A percentile compares a stretch with the other conserved stretches of the same genome.
These are phyloP conservation scores for Clarireedia monteithiana DNA, from an alignment of 2,329 filamentous ascomycete genomes.

Conservation along the genomic window DNA sequence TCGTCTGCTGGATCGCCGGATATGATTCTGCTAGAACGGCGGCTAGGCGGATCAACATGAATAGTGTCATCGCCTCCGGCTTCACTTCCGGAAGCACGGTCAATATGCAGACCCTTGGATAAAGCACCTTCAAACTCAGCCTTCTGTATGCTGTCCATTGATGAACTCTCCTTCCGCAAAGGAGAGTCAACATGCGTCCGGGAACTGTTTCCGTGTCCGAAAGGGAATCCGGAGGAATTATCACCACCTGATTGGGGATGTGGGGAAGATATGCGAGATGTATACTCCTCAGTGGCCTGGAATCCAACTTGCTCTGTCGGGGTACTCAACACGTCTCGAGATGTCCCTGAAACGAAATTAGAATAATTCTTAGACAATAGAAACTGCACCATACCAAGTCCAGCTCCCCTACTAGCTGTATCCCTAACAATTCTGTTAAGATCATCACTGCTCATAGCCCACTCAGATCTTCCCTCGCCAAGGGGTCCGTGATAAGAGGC, in stretches of 20 bases:
- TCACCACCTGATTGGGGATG: constrained; percentile 36
- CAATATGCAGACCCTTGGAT: constrained; percentile 29
- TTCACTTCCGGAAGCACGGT: constrained; percentile 37
- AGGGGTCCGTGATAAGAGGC: constrained; percentile 37
- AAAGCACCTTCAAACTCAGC: constrained; percentile 30
- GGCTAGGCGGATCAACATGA: constrained; percentile 64
- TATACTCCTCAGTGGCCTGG: constrained; percentile 77
- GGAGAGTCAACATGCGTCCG: constrained; percentile 34
- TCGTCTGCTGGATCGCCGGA: constrained; percentile 36
- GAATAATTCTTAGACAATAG: constrained; percentile 11
- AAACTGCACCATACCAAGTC: constrained; percentile 39
- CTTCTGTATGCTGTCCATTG: constrained; percentile 23
- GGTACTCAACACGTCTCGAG: constrained; percentile 57
- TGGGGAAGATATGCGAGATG: constrained; percentile 67
- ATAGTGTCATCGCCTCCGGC: constrained; percentile 55
- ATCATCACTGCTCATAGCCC: constrained; percentile 81
- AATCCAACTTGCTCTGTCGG: constrained; percentile 90
- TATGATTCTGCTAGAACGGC: constrained; percentile 37
- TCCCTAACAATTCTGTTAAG: constrained; percentile 82
- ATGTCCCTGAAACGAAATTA: constrained; percentile 47
- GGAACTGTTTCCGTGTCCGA: constrained; percentile 36
- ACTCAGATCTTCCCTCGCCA: constrained; percentile 54
- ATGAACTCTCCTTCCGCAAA: constrained; percentile 39
- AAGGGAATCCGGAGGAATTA: constrained; percentile 24
- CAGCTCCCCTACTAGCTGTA: constrained; percentile 47